Conservation (phyloP, 257 asterid genomes). For the Perilla frutescens region DNA sequence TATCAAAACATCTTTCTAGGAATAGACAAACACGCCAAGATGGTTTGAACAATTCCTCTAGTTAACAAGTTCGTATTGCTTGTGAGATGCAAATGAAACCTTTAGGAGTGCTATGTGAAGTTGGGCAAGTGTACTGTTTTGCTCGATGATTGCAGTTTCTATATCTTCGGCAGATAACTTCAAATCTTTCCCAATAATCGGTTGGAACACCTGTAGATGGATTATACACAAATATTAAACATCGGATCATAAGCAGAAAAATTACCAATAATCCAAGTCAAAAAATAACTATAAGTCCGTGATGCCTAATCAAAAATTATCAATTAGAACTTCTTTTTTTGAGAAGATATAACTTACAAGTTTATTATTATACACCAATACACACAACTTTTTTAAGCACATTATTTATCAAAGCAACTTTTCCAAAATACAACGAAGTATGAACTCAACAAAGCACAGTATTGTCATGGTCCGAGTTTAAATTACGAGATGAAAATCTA, state of each 20-base stretch:
- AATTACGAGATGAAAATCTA: not conserved
- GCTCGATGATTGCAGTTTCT: constrained; percentile 77
- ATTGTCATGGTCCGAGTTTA: not conserved
- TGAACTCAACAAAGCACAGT: not conserved
- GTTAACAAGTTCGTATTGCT: constrained; percentile 14
- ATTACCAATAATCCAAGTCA: not conserved
- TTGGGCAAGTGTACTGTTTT: constrained; percentile 64
- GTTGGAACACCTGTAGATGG: constrained; percentile 69
- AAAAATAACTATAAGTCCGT: not conserved
- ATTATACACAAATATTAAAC: constrained; percentile 17
- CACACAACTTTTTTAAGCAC: not conserved
- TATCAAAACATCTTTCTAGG: not conserved
- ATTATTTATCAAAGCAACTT: not conserved
- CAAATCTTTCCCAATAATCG: constrained; percentile 53
- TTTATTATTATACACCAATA: not conserved
- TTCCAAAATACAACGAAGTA: not conserved
- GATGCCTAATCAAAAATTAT: not conserved
- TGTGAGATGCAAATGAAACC: constrained; percentile 47
- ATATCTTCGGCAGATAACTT: constrained; percentile 88
- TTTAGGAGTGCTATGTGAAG: constrained; percentile 77
- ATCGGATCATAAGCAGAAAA: not conserved
- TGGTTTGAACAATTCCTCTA: not conserved
- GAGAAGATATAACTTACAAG: too few species aligned
- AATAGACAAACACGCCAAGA: too few species aligned
- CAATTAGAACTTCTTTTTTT: too few species aligned